phyloP scores from a whole-genome alignment of 805 yeast genomes.

The Ogataea methylovora region DNA sequence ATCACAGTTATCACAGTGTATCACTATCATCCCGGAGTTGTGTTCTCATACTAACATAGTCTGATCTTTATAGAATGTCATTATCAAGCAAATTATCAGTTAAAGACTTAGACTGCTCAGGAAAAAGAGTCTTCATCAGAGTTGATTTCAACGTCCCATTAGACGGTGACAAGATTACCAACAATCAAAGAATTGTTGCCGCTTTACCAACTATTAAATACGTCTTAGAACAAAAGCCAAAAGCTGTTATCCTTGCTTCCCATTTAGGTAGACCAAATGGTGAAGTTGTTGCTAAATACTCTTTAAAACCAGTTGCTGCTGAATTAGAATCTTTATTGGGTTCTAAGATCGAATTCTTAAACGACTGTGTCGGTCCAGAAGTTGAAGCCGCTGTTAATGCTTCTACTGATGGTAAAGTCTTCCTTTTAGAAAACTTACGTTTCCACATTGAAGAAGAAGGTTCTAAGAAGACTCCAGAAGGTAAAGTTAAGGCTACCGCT shows the following conservation, averaged over 20 bases:
- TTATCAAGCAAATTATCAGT: slow-evolving; percentile 90
- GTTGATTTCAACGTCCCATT: slow-evolving; percentile 95
- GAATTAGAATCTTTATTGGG: slow-evolving; percentile 79
- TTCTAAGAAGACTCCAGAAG: slow-evolving; percentile 75
- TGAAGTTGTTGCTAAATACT: slow-evolving; percentile 75
- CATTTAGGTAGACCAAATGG: slow-evolving; percentile 99
- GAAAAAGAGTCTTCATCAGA: slow-evolving; percentile 96
- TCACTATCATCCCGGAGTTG: too few species aligned
- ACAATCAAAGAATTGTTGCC: slow-evolving; percentile 99
- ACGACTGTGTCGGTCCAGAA: slow-evolving; percentile 89
- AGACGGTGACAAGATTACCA: slow-evolving; percentile 94
- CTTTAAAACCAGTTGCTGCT: slow-evolving; percentile 86
- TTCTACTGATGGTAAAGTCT: slow-evolving; percentile 73
- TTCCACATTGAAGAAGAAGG: slow-evolving; percentile 99
- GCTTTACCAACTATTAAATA: slow-evolving; percentile 98
- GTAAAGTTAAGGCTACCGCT: slow-evolving; percentile 86
- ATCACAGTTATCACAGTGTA: too few species aligned
- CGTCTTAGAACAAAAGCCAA: slow-evolving; percentile 87
- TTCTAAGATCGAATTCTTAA: slow-evolving; percentile 69
- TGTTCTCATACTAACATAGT: too few species aligned
- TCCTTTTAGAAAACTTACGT: slow-evolving; percentile 94
- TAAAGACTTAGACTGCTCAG: slow-evolving; percentile 78
- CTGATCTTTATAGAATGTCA: slow-evolving; percentile 70
- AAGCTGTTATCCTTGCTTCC: slow-evolving; percentile 86
- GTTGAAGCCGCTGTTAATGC: slow-evolving; percentile 73